A percentile compares a stretch with the other conserved stretches of the same genome.
Conservation (phyloP, 371 early-diverging fungal genomes). For the Mortierella sp. region DNA sequence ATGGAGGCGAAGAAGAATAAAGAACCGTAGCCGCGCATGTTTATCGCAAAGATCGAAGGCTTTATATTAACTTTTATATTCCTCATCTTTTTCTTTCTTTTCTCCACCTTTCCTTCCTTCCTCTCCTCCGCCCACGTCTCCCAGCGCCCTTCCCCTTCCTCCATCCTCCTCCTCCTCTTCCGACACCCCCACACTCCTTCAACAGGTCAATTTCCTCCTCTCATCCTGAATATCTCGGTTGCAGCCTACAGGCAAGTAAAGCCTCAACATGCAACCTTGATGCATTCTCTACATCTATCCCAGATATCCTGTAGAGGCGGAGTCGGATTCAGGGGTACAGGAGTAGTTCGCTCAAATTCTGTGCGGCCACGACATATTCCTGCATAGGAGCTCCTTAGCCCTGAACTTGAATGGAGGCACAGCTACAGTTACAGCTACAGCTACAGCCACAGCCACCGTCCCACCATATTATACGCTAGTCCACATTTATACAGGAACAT, state of each 20-base stretch:
- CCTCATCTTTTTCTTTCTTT: neutral
- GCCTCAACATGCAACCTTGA: conserved; percentile 3
- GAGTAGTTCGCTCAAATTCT: too few species aligned
- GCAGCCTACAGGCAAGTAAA: conserved; percentile 10
- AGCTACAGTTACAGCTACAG: too few species aligned
- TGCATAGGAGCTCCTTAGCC: too few species aligned
- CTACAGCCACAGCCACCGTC: too few species aligned
- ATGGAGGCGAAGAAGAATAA: neutral
- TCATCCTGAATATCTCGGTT: conserved; percentile 2
- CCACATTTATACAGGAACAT: too few species aligned
- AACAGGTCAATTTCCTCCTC: conserved; percentile 29
- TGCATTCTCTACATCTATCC: too few species aligned
- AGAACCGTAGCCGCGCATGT: neutral
- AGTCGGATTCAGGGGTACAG: too few species aligned
- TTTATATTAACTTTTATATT: neutral
- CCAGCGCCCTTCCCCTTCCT: neutral
- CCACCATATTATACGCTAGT: too few species aligned
- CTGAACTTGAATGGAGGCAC: too few species aligned
- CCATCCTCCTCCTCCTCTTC: neutral
- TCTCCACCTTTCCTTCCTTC: conserved; percentile 3
- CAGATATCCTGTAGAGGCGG: too few species aligned
- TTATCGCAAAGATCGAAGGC: neutral
- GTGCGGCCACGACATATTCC: too few species aligned
- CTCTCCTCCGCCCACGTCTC: neutral
- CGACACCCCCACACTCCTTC: conserved; percentile 29